Evolutionary conservation across 2,329 filamentous ascomycete genomes (phyloP).

Genomic region (Penicillium concentricum): DNA sequence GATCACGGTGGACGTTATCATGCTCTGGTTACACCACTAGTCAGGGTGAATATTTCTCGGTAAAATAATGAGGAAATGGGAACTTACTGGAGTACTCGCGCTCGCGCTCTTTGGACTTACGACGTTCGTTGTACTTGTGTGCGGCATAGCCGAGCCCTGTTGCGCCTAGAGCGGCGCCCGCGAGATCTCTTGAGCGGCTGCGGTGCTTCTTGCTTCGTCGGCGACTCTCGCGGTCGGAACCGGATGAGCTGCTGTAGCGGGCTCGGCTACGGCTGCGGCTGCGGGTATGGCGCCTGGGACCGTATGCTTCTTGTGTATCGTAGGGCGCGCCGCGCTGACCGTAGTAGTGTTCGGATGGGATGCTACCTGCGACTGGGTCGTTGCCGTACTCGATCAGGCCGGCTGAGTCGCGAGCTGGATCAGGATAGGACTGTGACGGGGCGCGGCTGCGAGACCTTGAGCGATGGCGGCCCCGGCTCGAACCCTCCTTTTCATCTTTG

Average conservation of each 20-base stretch:
- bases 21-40: conserved; percentile 23
- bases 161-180: conserved; percentile 57
- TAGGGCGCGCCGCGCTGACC: conserved; percentile 41
- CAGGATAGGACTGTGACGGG: conserved; percentile 41
- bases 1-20: conserved; percentile 34
- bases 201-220: conserved; percentile 37
- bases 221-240: conserved; percentile 36
- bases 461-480: conserved; percentile 39
- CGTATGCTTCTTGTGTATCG: conserved; percentile 44
- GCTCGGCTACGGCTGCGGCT: conserved; percentile 38
- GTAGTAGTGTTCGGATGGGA: conserved; percentile 48
- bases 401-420: conserved; percentile 44
- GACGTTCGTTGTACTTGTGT: conserved; percentile 58
- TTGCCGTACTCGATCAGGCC: conserved; percentile 64
- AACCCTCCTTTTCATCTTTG: conserved; percentile 53
- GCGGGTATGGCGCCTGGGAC: conserved; percentile 48
- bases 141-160: conserved; percentile 58
- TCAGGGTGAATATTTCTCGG: conserved; percentile 12
- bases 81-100: conserved; percentile 52
- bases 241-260: conserved; percentile 37
- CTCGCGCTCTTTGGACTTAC: conserved; percentile 52
- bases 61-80: not conserved
- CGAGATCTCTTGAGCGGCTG: conserved; percentile 46
- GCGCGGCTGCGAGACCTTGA: conserved; percentile 49
- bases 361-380: conserved; percentile 60